A percentile compares a stretch with the other conserved stretches of the same genome.
These are phyloP conservation scores for Coccinonectria pachysandricola DNA, from an alignment of 2,329 filamentous ascomycete species.

Conservation along the genomic window DNA sequence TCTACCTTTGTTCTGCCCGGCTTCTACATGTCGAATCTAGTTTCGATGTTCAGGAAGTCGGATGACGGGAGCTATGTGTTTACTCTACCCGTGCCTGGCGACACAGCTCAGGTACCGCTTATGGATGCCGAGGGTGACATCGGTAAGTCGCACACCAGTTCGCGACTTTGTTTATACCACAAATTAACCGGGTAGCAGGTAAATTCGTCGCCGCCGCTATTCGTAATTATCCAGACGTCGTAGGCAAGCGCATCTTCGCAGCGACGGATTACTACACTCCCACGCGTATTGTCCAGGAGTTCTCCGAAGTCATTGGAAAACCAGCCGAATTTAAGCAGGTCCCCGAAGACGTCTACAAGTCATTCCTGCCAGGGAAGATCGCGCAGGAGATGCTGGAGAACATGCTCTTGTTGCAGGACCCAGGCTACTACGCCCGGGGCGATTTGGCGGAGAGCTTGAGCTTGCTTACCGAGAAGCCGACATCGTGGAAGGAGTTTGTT, in stretches of 20 bases:
- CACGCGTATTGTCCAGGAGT: conserved; percentile 22
- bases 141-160: conserved; percentile 21
- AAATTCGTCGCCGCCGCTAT: conserved; percentile 27
- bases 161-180: accelerated
- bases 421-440: conserved; percentile 30
- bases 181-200: conserved; percentile 8
- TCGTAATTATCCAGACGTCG: conserved; percentile 14
- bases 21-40: conserved; percentile 43
- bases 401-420: conserved; percentile 30
- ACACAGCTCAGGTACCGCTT: conserved; percentile 26
- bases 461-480: conserved; percentile 26
- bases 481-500: conserved; percentile 28
- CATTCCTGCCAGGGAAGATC: conserved; percentile 18
- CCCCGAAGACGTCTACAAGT: conserved; percentile 25
- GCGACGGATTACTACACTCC: conserved; percentile 28
- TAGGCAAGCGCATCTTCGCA: conserved; percentile 25
- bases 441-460: conserved; percentile 21
- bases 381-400: conserved; percentile 32
- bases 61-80: conserved; percentile 21
- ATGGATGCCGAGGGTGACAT: conserved; percentile 29
- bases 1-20: conserved; percentile 42
- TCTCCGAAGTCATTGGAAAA: conserved; percentile 25
- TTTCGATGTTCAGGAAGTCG: conserved; percentile 18
- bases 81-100: conserved; percentile 18
- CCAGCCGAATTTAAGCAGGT: conserved; percentile 21